These are phyloP conservation scores for Colletotrichum sp. DNA, from an alignment of 2,329 filamentous ascomycete genomes.

Conservation along the genomic window DNA sequence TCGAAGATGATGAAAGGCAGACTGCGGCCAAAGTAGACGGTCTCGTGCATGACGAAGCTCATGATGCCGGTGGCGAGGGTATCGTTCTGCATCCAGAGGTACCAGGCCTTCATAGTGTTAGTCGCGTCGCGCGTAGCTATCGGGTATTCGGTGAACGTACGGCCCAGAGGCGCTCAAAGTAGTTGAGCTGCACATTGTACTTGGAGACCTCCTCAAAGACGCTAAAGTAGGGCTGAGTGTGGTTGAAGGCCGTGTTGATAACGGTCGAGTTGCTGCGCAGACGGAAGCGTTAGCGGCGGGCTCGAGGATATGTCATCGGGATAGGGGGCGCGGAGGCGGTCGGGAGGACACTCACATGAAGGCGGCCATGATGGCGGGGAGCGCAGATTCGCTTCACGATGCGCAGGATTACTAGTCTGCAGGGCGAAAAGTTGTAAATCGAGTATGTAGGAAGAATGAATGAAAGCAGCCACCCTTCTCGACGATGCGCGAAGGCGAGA, in stretches of 20 bases:
- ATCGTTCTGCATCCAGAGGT: constrained; percentile 98
- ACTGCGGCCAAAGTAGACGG: constrained; percentile 90
- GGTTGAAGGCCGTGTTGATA: constrained; percentile 48
- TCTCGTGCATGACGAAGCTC: constrained; percentile 95
- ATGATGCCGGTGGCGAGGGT: constrained; percentile 95
- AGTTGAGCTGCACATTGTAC: constrained; percentile 85
- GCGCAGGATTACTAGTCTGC: neutral
- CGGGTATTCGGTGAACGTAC: constrained; percentile 48
- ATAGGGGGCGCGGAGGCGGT: neutral
- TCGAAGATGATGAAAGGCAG: constrained; percentile 95
- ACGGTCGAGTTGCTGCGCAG: constrained; percentile 56
- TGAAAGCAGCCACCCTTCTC: neutral
- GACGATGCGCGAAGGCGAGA: constrained; percentile 9
- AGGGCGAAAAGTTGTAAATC: neutral
- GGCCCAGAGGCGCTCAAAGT: constrained; percentile 88
- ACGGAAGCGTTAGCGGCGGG: constrained; percentile 3
- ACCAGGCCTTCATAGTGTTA: constrained; percentile 72
- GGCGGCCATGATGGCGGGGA: constrained; percentile 17
- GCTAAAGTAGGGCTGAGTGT: constrained; percentile 56
- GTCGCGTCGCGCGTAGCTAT: neutral
- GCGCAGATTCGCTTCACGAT: neutral
- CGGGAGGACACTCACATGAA: constrained; percentile 9
- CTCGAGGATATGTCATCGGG: neutral
- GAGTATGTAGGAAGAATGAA: neutral
- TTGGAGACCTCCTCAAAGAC: constrained; percentile 70